phyloP scores from a whole-genome alignment of 1,284 basidiomycete species.

The Melampsora larici-populina region DNA sequence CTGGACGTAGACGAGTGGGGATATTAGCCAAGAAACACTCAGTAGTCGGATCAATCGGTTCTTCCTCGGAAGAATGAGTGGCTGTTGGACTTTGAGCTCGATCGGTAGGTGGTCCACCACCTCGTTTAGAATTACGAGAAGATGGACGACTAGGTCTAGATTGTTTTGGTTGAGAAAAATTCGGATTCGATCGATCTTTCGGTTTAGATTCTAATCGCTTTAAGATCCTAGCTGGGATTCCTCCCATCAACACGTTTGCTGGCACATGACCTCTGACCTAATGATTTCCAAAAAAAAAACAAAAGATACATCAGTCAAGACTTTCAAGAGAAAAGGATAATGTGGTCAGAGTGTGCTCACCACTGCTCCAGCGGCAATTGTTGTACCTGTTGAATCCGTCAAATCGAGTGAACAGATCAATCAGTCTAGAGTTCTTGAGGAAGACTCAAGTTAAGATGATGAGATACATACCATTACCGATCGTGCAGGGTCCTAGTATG shows the following conservation, averaged over 20 bases:
- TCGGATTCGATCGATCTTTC: conserved; percentile 1
- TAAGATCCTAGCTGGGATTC: conserved; percentile 43
- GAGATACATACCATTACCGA: conserved; percentile 34
- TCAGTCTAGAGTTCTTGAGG: too few species aligned
- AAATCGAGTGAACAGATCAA: background rate
- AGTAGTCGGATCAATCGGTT: conserved; percentile 17
- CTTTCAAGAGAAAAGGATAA: background rate
- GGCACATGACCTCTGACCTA: conserved; percentile 45
- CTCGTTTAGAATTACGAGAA: background rate
- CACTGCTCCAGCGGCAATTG: conserved; percentile 31
- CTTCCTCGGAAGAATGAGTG: conserved; percentile 13
- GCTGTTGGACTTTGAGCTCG: conserved; percentile 1
- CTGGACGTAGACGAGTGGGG: background rate
- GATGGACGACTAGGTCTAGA: background rate
- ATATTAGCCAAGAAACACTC: conserved; percentile 38
- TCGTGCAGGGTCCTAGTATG: conserved; percentile 44
- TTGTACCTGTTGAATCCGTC: conserved; percentile 11
- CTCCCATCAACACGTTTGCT: conserved; percentile 45
- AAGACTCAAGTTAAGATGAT: background rate
- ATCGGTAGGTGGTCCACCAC: too few species aligned
- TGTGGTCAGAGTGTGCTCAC: background rate
- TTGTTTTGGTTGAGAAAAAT: background rate
- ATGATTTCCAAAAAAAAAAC: background rate
- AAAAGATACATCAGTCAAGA: background rate
- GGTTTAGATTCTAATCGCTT: conserved; percentile 32